Percentiles rank a stretch among this genome's conserved stretches.
Evolutionary conservation across 2,329 filamentous ascomycete genomes (phyloP).

Genomic region (Lachnellula suecica): DNA sequence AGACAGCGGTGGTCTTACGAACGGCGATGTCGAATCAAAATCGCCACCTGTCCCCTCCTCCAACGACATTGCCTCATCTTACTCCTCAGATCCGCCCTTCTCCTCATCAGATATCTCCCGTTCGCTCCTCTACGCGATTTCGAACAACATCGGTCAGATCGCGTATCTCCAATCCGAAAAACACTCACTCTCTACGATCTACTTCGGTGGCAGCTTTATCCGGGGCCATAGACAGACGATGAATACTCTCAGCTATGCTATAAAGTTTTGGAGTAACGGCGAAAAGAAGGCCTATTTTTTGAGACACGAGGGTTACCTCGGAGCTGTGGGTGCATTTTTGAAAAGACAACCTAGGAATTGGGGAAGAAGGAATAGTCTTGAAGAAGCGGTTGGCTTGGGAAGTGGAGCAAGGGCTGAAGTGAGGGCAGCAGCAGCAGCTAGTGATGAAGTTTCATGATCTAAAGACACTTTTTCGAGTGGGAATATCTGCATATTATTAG

Average conservation of each 20-base stretch:
- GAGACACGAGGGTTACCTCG: conserved; percentile 92
- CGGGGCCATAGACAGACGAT: conserved; percentile 95
- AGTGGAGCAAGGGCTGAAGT: conserved; percentile 26
- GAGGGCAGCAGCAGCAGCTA: conserved; percentile 1
- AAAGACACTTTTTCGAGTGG: too few species aligned
- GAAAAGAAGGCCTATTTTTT: conserved; percentile 95
- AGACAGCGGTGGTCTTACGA: conserved; percentile 53
- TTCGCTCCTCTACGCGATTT: conserved; percentile 90
- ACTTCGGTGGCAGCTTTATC: conserved; percentile 97
- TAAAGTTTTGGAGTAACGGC: conserved; percentile 96
- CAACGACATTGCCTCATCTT: neutral
- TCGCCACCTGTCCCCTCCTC: conserved; percentile 1
- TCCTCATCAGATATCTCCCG: conserved; percentile 82
- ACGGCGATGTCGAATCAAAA: conserved; percentile 20
- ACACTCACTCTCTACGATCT: conserved; percentile 87
- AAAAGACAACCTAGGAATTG: conserved; percentile 89
- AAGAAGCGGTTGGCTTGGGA: conserved; percentile 24
- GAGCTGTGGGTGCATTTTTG: conserved; percentile 89
- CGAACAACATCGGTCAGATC: conserved; percentile 98
- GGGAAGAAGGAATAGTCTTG: conserved; percentile 73
- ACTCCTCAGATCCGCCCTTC: conserved; percentile 51
- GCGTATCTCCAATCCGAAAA: conserved; percentile 97
- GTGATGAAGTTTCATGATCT: neutral
- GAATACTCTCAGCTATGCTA: conserved; percentile 94
- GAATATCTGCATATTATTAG: too few species aligned